Evolutionary conservation across 2,329 filamentous ascomycete genomes (phyloP).

Genomic region (Hypoxylon sp.): DNA sequence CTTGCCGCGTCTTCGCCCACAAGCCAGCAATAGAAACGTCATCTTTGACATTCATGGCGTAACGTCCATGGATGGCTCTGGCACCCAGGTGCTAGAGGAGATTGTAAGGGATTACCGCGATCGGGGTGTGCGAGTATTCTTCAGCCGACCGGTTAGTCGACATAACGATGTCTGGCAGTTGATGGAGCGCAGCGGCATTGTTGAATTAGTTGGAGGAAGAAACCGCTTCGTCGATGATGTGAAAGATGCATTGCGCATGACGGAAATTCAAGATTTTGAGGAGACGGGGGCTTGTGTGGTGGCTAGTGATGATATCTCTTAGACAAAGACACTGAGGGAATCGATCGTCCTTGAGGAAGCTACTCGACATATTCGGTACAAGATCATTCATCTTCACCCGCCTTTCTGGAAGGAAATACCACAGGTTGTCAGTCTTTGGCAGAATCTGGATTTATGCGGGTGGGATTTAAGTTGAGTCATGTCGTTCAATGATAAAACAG

Average conservation of each 20-base stretch:
- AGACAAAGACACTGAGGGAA: too few relatives aligned
- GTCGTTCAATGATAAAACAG: conserved; percentile 16
- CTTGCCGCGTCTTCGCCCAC: conserved; percentile 77
- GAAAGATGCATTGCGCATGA: conserved; percentile 82
- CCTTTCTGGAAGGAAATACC: neutral
- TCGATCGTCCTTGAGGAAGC: too few relatives aligned
- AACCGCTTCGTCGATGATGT: conserved; percentile 83
- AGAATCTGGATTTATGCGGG: neutral
- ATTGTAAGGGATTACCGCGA: conserved; percentile 85
- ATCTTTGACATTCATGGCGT: conserved; percentile 99
- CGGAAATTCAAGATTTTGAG: conserved; percentile 69
- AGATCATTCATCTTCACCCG: too few relatives aligned
- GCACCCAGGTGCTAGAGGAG: conserved; percentile 88
- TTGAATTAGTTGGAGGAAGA: conserved; percentile 81
- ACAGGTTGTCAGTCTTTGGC: neutral
- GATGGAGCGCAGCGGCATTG: conserved; percentile 83
- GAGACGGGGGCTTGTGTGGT: conserved; percentile 28
- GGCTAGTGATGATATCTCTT: conserved; percentile 32
- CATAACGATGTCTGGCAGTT: conserved; percentile 71
- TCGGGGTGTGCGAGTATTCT: conserved; percentile 79
- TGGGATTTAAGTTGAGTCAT: neutral
- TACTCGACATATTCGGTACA: too few relatives aligned
- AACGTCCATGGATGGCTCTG: conserved; percentile 90
- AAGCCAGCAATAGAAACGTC: conserved; percentile 88
- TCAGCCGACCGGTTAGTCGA: conserved; percentile 64